Base-by-base conservation (phyloP, 1,139 yeast species). In the Yamadazyma spencermartinsiae region DNA sequence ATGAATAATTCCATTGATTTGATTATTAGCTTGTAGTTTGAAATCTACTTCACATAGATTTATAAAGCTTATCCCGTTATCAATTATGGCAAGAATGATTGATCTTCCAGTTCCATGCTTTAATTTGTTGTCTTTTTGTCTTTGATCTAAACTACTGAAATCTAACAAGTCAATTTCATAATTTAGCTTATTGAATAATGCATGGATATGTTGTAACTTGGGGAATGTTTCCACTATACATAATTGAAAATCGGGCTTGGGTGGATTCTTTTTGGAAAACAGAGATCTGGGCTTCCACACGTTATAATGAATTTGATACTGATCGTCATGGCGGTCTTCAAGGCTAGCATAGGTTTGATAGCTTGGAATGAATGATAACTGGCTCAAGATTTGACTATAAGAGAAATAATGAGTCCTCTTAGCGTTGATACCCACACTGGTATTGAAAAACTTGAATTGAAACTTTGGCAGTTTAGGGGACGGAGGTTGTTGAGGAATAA, bases 211-310 rank as follows among this genome's bases (percentile, higher is more conserved):
- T 1, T 49, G 32, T 12, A 80, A 52, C 0, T 73, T 61, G 0
- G 96, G 95, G 49, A 87, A 74, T 10, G 58, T 56, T 8, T 62
- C 50, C 17, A 74, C 66, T 0, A 88, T 79, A 2, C 78, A 71
- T 1, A 90, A 60, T 47, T 83, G 88, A 53, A 79, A 90, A 56
- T 90, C 92, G 1, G 97, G 95, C 1, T 55, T 46, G 0, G 63
- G 61, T 0, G 87, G 85, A 21, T 58, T 55, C 31, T 79, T 80
- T 53, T 89, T 89, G 40, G 80, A 80, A 61, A 86, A 90, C 8
- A 58, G 61, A 0, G 83, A 76, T 2, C 74, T 68, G 0, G 98
- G 98, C 58, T 86, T 89, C 97, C 97, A 90, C 1, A 87, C 87
- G 51, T 85, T 74, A 51, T 72, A 89, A 1, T 72, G 61, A 1